Evolutionary conservation across 2,329 filamentous ascomycete species (phyloP), one percentile per base, ranked within the genome.

Genomic region (Thyridium curvatum): DNA sequence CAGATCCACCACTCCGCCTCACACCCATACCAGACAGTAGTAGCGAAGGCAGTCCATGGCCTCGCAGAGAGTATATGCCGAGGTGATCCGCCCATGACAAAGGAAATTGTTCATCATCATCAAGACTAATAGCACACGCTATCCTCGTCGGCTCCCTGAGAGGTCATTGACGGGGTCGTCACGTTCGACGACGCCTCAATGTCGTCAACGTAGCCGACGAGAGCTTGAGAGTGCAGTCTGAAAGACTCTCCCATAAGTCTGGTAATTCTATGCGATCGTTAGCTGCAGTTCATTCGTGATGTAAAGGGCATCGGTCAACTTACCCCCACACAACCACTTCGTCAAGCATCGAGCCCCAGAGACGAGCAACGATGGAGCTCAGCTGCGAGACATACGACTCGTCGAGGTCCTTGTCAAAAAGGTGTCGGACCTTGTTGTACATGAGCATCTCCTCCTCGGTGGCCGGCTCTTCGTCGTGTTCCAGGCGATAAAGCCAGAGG

Each of bases 281-380:
- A 79, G 74, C 14, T 18, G 21, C 18, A n/a, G 16, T 46, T 55
- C 48, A 56, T 46, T 21, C 4, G n/a, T 16, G 14, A 17, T 7
- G 9, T n/a, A 37, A 13, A 18, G n/a, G 21, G 21, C 6, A 26
- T 26, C 6, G 21, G 21, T 26, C 21, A 38, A 85, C 89, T 79
- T 83, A 95, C 89, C 93, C 93, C 93, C 93, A 97, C 44, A 98
- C 93, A 51, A 97, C 91, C 46, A 97, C 93, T 66, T 96, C 93
- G 59, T 97, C 93, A 48, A 97, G 82, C 84, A 97, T 96, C 47
- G 88, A 91, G 53, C 91, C 93, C 93, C 93, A 98, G 34, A 97
- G 79, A 53, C 87, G 82, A 46, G 91, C 90, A 32, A 98, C 91
- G 38, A 88, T 88, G n/a, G 90, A 93, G 69, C 91, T 96, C 51